Evolutionary conservation across 371 early-diverging fungal species (phyloP), one percentile per base, ranked within the genome.

Genomic region (Apophysomyces sp.): DNA sequence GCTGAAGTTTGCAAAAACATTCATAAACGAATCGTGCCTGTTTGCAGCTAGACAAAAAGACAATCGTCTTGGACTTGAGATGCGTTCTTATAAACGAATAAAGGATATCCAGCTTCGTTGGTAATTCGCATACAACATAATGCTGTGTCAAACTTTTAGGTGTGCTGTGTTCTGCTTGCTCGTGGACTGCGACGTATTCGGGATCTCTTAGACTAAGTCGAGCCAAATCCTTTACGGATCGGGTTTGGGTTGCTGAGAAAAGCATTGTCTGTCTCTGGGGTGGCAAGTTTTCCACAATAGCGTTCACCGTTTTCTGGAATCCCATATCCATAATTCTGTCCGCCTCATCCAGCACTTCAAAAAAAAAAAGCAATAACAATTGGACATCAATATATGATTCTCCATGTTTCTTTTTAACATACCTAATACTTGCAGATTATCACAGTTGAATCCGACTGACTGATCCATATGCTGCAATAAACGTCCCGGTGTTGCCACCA

Each of bases 381-480:
- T 6, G 18, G 34, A 6, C 36, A 6, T 49, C 21, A 34, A 36
- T n/a, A n/a, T n/a, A n/a, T n/a, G 24, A 3, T 28, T 26, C n/a
- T 55, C 12, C 12, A 5, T n/a, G 0, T 24, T 31, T 34, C 15
- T n/a, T 12, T 18, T 29, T 34, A 24, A 64, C 72, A 15, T 74
- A 86, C 86, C 87, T 56, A 98, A 76, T 24, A 94, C 65, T 74
- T 95, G 89, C 59, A 98, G 63, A 65, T 93, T 86, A 60, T 88
- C 87, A 69, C 93, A 93, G 61, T 86, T 89, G 63, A 96, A 97
- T 26, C 93, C 92, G 24, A 88, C 90, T 3, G 97, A 95, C 71
- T 97, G 91, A 80, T 97, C 95, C 94, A 98, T 96, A 66, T 98
- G 96, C 73, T 99, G 98, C 67, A 98, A 80, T 65, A 99, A 77